phyloP scores from a whole-genome alignment of 2,329 filamentous ascomycete genomes.

The Neonectria hederae region DNA sequence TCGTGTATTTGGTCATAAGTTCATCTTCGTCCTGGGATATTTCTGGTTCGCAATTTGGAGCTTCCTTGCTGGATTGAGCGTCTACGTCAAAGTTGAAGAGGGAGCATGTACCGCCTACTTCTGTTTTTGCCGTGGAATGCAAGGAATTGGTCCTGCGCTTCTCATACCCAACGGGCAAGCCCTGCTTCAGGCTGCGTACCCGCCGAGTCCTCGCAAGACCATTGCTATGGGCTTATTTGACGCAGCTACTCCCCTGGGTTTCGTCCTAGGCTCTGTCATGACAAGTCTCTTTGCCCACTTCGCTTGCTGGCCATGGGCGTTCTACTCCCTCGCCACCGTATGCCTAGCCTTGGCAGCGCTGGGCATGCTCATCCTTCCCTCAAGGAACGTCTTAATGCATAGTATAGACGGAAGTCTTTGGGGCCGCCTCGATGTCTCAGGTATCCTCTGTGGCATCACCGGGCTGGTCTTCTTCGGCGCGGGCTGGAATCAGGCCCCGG shows the following conservation, averaged over 20 bases:
- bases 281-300: constrained; percentile 36
- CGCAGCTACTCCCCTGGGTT: constrained; percentile 35
- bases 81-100: constrained; percentile 26
- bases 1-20: constrained; percentile 36
- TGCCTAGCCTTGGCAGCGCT: constrained; percentile 33
- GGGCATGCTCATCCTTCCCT: constrained; percentile 36
- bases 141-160: constrained; percentile 39
- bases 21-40: constrained; percentile 35
- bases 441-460: constrained; percentile 23
- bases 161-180: constrained; percentile 37
- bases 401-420: constrained; percentile 39
- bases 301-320: constrained; percentile 39
- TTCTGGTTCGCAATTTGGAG: constrained; percentile 42
- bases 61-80: constrained; percentile 35
- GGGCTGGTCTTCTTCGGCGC: constrained; percentile 34
- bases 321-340: constrained; percentile 35
- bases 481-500: constrained; percentile 40
- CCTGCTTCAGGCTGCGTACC: constrained; percentile 38
- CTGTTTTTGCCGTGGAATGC: constrained; percentile 39
- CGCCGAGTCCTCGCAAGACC: constrained; percentile 37
- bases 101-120: constrained; percentile 32
- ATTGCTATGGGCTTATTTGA: constrained; percentile 39
- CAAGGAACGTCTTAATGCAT: constrained; percentile 32
- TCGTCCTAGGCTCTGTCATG: constrained; percentile 39
- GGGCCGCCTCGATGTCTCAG: constrained; percentile 36